Evolutionary conservation across 2,329 filamentous ascomycete species (phyloP), one percentile per base, ranked within the genome.

Genomic region (Cordyceps militaris): DNA sequence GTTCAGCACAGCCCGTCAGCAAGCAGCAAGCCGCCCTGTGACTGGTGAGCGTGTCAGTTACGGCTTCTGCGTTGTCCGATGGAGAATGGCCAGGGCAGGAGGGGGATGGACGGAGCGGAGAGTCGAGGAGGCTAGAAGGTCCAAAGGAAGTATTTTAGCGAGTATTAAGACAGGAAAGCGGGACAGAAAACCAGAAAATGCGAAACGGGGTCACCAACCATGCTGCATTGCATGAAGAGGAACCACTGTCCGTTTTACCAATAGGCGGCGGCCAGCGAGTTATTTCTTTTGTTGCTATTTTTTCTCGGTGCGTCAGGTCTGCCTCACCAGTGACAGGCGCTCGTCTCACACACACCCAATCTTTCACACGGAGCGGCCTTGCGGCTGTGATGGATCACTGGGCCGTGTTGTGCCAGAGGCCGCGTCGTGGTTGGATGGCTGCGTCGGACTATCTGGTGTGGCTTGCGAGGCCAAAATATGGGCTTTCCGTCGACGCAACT

Each of bases 221-320:
- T 24, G 50, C 24, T 23, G 38, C 36, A 42, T 53, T 32, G 50
- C 50, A 53, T 53, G 50, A 53, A 28, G 50, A 38, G 38, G 50
- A 32, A 43, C 50, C 50, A 43, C 26, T n/a, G 13, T 14, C 36
- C 13, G 36, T 32, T 43, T 42, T 32, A 32, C 23, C 38, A 43
- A 42, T 53, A 7, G 38, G n/a, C 26, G 44, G 8, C 2, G 4
- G 34, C 21, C 8, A 34, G 13, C 16, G 23, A 26, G 14, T 24
- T 40, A 11, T 24, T 28, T 40, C 9, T 26, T n/a, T 51, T 50
- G 21, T 38, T 40, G 23, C 34, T 6, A n/a, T n/a, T 16, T 11
- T 13, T 38, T 16, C n/a, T 23, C 24, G 7, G 26, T 9, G 50
- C 50, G 36, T 53, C 50, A 53, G 40, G 50, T 43, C 36, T 53